A percentile compares a stretch with the other conserved stretches of the same genome.
phyloP scores from a whole-genome alignment of 2,329 filamentous ascomycete genomes.

The Aureobasidium uvarum region DNA sequence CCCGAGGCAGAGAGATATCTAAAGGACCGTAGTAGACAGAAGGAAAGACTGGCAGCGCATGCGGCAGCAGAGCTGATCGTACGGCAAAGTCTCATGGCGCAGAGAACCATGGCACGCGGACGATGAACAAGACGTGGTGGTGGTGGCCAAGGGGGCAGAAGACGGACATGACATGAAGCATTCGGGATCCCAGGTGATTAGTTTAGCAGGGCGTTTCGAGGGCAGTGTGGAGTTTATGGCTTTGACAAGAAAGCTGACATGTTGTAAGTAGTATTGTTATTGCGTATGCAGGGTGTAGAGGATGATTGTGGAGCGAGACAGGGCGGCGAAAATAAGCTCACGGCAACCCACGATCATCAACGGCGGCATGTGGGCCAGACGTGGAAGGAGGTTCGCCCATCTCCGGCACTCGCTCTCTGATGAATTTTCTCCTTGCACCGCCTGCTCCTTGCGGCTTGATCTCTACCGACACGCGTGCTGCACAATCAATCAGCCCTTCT shows the following conservation, averaged over 20 bases:
- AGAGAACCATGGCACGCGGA: slow-evolving; percentile 27
- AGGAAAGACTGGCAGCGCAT: slow-evolving; percentile 85
- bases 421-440: slow-evolving; percentile 9
- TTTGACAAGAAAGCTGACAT: background rate
- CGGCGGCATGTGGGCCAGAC: background rate
- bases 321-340: slow-evolving; percentile 2
- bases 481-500: background rate
- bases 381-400: slow-evolving; percentile 1
- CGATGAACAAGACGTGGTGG: slow-evolving; percentile 1
- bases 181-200: slow-evolving; percentile 3
- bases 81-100: slow-evolving; percentile 75
- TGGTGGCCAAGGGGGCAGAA: slow-evolving; percentile 14
- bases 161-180: background rate
- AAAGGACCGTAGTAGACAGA: slow-evolving; percentile 86
- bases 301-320: too few relatives aligned
- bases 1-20: slow-evolving; percentile 86
- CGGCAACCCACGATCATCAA: slow-evolving; percentile 14
- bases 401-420: slow-evolving; percentile 1
- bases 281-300: background rate
- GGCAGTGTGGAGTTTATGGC: background rate
- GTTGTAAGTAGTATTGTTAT: slow-evolving; percentile 7
- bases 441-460: background rate
- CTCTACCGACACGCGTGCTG: background rate
- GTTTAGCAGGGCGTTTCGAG: slow-evolving; percentile 15
- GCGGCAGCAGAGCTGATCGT: slow-evolving; percentile 94